Evolutionary conservation across 768 basidiomycete genomes (phyloP), one percentile per base, ranked within the genome.

Genomic region (Candolleomyces aberdarensis): DNA sequence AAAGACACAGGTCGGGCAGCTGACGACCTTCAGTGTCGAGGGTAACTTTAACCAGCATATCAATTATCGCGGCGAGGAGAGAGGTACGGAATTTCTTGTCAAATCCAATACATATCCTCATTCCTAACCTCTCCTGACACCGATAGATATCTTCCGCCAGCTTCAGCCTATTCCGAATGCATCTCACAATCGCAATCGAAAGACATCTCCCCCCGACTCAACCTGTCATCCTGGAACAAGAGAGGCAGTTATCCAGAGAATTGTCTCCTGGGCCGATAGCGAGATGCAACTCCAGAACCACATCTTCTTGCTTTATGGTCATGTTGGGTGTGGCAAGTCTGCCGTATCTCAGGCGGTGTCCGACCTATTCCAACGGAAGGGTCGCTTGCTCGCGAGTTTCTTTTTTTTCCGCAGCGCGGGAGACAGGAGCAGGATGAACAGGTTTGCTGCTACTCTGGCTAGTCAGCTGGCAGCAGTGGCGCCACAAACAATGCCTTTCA

Each of bases 291-390:
- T 36, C 52, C 26, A 36, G 14, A 17, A 10, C 15, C 52, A 53
- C 32, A 39, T 53, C 19, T 17, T 53, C 14, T 53, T 29, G 52
- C 26, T 53, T 3, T 53, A 32, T 11, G 52, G 52, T 9, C 36
- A 31, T 32, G 52, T 39, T 53, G 52, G 52, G 26, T 53, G 52
- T 36, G 52, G 52, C 26, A 53, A 53, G 32, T 53, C 52, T 31
- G 26, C 52, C 26, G 32, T 53, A 29, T 29, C 52, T 3, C 52
- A 53, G 29, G 29, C 52, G 14, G 20, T 53, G 10, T 29, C 52
- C n/a, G 52, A 53, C 17, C 14, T 15, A 17, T 53, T 11, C 29
- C 10, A 20, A 15, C 1, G 29, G 10, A 31, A 39, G 4, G 20
- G 32, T 10, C 29, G 29, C 5, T 14, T 53, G n/a, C 10, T 39